A percentile compares a stretch with the other conserved stretches of the same genome.
These are phyloP conservation scores for Gossypium lobatum DNA, from an alignment of 441 rosid genomes.

Conservation along the genomic window DNA sequence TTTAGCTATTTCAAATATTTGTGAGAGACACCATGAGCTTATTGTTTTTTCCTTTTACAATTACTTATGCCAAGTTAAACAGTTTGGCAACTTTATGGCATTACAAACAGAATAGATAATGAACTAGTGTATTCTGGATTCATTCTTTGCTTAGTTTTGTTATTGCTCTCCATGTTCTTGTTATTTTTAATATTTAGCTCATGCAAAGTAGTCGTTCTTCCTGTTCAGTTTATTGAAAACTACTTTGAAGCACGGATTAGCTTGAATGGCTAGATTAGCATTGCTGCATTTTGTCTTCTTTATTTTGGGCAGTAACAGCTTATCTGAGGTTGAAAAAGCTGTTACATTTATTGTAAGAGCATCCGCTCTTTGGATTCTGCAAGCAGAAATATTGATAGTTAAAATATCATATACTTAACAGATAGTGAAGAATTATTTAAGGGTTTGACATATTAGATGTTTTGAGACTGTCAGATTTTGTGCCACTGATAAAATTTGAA, in stretches of 20 bases:
- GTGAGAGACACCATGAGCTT: neutral
- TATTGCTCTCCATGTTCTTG: neutral
- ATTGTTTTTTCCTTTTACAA: neutral
- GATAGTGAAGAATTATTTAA: neutral
- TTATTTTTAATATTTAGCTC: constrained; percentile 1
- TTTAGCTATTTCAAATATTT: neutral
- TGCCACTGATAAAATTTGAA: neutral
- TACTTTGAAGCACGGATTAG: neutral
- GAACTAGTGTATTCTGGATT: neutral
- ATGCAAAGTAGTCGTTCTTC: neutral
- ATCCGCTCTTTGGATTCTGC: neutral
- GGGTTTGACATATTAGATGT: neutral
- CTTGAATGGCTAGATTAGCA: neutral
- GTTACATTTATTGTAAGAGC: neutral
- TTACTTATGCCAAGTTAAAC: neutral
- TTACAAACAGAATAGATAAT: neutral
- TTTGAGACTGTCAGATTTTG: neutral
- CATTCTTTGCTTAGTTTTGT: constrained; percentile 8
- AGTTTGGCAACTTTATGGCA: neutral
- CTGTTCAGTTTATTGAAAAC: neutral
- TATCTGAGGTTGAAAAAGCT: neutral
- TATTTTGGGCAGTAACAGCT: neutral
- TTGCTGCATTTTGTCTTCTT: neutral
- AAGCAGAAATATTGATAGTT: neutral
- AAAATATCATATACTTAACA: neutral